A percentile compares a stretch with the other conserved stretches of the same genome.
These are phyloP conservation scores for Kregervanrija delftensis DNA, from an alignment of 805 yeast genomes.

Conservation along the genomic window DNA sequence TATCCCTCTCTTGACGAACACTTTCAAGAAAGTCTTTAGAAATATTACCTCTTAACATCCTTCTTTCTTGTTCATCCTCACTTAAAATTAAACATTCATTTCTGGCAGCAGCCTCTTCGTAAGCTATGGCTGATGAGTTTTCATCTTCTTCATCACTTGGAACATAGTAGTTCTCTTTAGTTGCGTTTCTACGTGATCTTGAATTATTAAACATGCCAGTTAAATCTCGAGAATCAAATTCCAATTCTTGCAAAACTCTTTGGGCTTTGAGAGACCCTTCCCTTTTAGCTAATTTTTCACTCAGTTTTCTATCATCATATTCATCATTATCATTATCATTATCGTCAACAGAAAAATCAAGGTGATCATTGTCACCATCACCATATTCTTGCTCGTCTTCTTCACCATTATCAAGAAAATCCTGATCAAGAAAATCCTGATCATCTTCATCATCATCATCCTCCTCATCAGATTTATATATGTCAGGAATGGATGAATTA, in stretches of 20 bases:
- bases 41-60: slow-evolving; percentile 11
- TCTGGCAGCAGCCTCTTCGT: slow-evolving; percentile 11
- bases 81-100: slow-evolving; percentile 13
- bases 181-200: slow-evolving; percentile 9
- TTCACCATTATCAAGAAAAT: neutral
- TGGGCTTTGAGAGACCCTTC: slow-evolving; percentile 3
- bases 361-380: neutral
- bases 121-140: slow-evolving; percentile 7
- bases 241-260: slow-evolving; percentile 8
- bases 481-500: too few relatives aligned
- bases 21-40: slow-evolving; percentile 6
- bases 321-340: neutral
- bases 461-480: too few relatives aligned
- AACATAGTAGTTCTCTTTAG: slow-evolving; percentile 71
- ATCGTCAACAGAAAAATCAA: neutral
- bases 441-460: neutral
- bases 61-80: slow-evolving; percentile 13
- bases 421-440: neutral
- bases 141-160: slow-evolving; percentile 53
- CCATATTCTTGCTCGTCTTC: neutral
- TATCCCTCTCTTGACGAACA: slow-evolving; percentile 1
- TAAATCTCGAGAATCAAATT: slow-evolving; percentile 12
- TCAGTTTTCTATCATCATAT: neutral
- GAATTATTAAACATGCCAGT: slow-evolving; percentile 1
- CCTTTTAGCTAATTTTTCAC: neutral